A percentile compares a stretch with the other conserved stretches of the same genome.
phyloP scores from a whole-genome alignment of 768 basidiomycete genomes.

The Podaxis rugospora region DNA sequence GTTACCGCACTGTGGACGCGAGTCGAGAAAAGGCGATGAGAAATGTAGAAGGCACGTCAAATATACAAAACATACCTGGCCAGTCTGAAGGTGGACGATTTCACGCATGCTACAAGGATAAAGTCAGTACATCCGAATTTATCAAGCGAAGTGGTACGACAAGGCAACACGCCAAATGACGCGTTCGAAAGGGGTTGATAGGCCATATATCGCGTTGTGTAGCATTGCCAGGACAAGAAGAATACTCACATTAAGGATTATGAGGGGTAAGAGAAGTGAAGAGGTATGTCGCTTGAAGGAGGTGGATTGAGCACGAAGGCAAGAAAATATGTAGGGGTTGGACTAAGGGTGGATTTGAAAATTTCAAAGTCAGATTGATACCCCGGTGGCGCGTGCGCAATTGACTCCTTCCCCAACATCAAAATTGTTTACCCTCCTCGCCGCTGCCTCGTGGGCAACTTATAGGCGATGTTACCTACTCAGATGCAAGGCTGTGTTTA shows the following conservation, averaged over 20 bases:
- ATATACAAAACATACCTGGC: conserved; percentile 68
- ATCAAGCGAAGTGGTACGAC: conserved; percentile 42
- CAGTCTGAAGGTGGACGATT: conserved; percentile 99
- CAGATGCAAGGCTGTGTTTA: neutral
- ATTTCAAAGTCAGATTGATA: conserved; percentile 41
- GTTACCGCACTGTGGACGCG: conserved; percentile 79
- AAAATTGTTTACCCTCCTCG: conserved; percentile 1
- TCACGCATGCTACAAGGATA: conserved; percentile 81
- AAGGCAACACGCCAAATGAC: conserved; percentile 34
- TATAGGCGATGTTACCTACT: neutral
- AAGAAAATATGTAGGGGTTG: conserved; percentile 36
- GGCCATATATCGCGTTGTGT: conserved; percentile 13
- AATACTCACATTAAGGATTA: conserved; percentile 40
- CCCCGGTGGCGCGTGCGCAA: conserved; percentile 35
- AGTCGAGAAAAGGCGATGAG: neutral
- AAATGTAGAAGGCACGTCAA: conserved; percentile 1
- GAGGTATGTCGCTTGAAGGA: conserved; percentile 30
- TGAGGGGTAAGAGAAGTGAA: conserved; percentile 22
- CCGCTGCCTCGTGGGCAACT: neutral
- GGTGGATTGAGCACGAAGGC: conserved; percentile 42
- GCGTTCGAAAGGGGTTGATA: conserved; percentile 17
- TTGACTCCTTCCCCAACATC: conserved; percentile 5
- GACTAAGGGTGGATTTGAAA: conserved; percentile 37
- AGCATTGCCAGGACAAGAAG: conserved; percentile 15
- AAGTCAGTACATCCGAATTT: conserved; percentile 24